These are phyloP conservation scores for Phytophthora sp. DNA, from an alignment of 352 stramenopile species.

Conservation along the genomic window DNA sequence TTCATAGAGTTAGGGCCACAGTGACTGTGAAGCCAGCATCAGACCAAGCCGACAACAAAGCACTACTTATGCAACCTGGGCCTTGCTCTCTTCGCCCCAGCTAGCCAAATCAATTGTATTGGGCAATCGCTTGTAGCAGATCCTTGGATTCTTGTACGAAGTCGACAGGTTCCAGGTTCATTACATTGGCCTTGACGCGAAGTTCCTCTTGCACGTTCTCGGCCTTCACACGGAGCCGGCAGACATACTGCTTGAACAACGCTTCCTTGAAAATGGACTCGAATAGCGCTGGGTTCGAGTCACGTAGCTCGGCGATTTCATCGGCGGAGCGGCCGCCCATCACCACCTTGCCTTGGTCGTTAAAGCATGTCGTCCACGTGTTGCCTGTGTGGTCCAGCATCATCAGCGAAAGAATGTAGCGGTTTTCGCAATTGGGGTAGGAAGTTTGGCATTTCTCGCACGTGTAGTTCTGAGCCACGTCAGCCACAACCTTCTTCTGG, in stretches of 20 bases:
- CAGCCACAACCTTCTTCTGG: slow-evolving; percentile 93
- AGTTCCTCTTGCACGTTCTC: slow-evolving; percentile 97
- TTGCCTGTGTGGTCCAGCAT: slow-evolving; percentile 94
- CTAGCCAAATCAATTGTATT: slow-evolving; percentile 72
- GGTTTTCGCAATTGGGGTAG: slow-evolving; percentile 93
- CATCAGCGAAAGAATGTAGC: slow-evolving; percentile 96
- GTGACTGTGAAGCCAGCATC: slow-evolving; percentile 2
- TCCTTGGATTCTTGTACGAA: slow-evolving; percentile 93
- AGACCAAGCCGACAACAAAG: slow-evolving; percentile 10
- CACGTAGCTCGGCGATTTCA: slow-evolving; percentile 89
- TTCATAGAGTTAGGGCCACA: slow-evolving; percentile 37
- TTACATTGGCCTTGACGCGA: slow-evolving; percentile 93
- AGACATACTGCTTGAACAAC: slow-evolving; percentile 90
- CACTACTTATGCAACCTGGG: slow-evolving; percentile 4
- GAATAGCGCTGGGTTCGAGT: slow-evolving; percentile 89
- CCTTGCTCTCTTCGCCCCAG: slow-evolving; percentile 9
- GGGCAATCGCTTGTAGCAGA: slow-evolving; percentile 92
- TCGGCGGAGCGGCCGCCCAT: slow-evolving; percentile 93
- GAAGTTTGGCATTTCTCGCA: slow-evolving; percentile 97
- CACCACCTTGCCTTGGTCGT: slow-evolving; percentile 95
- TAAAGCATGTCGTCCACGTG: slow-evolving; percentile 97
- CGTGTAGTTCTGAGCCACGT: slow-evolving; percentile 94
- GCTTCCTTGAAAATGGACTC: slow-evolving; percentile 95
- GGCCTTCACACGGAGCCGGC: slow-evolving; percentile 93
- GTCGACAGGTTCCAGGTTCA: slow-evolving; percentile 93